These are phyloP conservation scores for Phragmites australis DNA, from an alignment of 176 grass and related monocot species.

Conservation along the genomic window DNA sequence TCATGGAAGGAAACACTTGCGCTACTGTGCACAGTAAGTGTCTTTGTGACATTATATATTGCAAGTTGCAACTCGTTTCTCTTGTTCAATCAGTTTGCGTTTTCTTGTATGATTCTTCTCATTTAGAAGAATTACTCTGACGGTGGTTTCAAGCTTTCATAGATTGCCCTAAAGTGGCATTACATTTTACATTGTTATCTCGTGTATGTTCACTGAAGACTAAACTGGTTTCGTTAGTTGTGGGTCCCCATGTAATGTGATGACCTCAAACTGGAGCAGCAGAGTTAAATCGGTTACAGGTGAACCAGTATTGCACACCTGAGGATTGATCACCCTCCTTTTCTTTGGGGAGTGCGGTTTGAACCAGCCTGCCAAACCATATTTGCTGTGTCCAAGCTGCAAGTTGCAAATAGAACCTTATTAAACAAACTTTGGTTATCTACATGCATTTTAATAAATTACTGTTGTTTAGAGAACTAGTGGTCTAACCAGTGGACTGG, in stretches of 20 bases:
- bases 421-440: background rate
- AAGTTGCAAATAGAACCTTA: background rate
- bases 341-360: background rate
- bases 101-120: background rate
- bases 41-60: constrained; percentile 25
- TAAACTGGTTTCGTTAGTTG: background rate
- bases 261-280: background rate
- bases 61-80: background rate
- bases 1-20: constrained; percentile 98
- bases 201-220: background rate
- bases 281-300: background rate
- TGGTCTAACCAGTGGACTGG: background rate
- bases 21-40: constrained; percentile 93
- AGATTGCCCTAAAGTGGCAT: constrained; percentile 7
- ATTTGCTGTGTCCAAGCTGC: background rate
- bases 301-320: background rate
- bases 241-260: background rate
- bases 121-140: constrained; percentile 11
- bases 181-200: constrained; percentile 24
- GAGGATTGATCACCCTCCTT: background rate
- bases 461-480: background rate
- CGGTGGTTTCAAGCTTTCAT: background rate
- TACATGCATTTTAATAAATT: constrained; percentile 12
- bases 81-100: constrained; percentile 8
- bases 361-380: background rate